A percentile compares a stretch with the other conserved stretches of the same genome.
These are phyloP conservation scores for Rhodotorula sp. DNA, from an alignment of 1,284 basidiomycete species.

Conservation along the genomic window DNA sequence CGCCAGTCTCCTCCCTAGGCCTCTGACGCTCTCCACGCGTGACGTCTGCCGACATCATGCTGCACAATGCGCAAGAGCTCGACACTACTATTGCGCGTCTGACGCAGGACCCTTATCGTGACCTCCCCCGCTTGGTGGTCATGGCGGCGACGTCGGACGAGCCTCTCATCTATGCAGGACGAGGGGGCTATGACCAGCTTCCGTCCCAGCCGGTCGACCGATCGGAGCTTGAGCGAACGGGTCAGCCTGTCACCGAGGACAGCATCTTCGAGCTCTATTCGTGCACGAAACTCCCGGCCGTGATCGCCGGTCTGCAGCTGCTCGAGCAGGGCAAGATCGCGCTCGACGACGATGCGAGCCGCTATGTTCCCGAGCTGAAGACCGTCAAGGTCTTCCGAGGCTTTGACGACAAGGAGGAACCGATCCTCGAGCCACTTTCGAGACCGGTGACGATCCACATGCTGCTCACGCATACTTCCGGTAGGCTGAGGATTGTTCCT, in stretches of 20 bases:
- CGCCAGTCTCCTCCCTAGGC: neutral
- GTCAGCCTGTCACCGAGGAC: neutral
- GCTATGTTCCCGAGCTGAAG: conserved; percentile 16
- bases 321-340: conserved; percentile 30
- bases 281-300: conserved; percentile 9
- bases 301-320: conserved; percentile 23
- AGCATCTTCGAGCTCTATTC: conserved; percentile 3
- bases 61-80: neutral
- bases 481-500: neutral
- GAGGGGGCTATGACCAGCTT: conserved; percentile 1
- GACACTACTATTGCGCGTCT: neutral
- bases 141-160: neutral
- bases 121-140: conserved; percentile 4
- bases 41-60: neutral
- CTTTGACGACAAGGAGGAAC: conserved; percentile 9
- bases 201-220: neutral
- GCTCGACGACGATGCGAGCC: conserved; percentile 18
- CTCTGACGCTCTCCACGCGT: neutral
- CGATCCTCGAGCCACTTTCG: neutral
- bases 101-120: conserved; percentile 3
- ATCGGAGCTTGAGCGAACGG: neutral
- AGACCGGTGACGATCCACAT: conserved; percentile 8
- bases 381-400: conserved; percentile 14
- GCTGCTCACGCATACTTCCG: conserved; percentile 23
- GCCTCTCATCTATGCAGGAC: neutral